These are phyloP conservation scores for Diutina mesorugosa DNA, from an alignment of 1,139 yeast species.

Conservation along the genomic window DNA sequence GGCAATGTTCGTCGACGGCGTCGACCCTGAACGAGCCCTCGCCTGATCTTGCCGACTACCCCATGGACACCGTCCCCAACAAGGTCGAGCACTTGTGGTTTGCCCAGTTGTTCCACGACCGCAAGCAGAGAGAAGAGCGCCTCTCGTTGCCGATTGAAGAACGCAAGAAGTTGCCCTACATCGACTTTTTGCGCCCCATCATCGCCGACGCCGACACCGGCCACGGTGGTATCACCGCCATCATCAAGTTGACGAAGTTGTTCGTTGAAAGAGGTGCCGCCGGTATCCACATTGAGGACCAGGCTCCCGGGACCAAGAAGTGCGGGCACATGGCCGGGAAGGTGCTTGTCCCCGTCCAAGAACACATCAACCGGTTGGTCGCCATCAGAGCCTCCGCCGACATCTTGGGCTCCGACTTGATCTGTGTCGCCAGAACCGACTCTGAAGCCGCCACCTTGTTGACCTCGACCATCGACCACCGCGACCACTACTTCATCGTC, in stretches of 20 bases:
- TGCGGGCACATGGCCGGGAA: constrained; percentile 99
- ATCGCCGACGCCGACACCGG: constrained; percentile 98
- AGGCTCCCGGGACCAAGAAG: constrained; percentile 97
- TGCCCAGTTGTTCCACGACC: constrained; percentile 94
- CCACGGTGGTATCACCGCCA: constrained; percentile 96
- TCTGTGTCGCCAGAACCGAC: constrained; percentile 90
- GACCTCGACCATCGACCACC: constrained; percentile 85
- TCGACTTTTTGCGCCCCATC: constrained; percentile 86
- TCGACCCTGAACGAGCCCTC: constrained; percentile 96
- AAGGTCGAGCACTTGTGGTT: constrained; percentile 95
- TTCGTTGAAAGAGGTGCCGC: constrained; percentile 98
- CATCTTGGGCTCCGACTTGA: constrained; percentile 74
- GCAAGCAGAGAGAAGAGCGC: constrained; percentile 88
- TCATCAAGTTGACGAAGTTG: constrained; percentile 88
- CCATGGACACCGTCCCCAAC: constrained; percentile 97
- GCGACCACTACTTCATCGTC: constrained; percentile 86
- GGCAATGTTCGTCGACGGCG: constrained; percentile 98
- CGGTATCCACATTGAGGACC: constrained; percentile 97
- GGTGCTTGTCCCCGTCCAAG: constrained; percentile 94
- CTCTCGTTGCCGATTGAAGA: constrained; percentile 41
- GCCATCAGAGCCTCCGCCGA: constrained; percentile 96
- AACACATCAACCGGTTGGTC: constrained; percentile 86
- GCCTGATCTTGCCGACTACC: constrained; percentile 97
- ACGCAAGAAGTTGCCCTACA: constrained; percentile 51
- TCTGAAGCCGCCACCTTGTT: constrained; percentile 94